A percentile compares a stretch with the other conserved stretches of the same genome.
Conservation (phyloP, 208 protist species). For the Acanthamoeba castellanii region DNA sequence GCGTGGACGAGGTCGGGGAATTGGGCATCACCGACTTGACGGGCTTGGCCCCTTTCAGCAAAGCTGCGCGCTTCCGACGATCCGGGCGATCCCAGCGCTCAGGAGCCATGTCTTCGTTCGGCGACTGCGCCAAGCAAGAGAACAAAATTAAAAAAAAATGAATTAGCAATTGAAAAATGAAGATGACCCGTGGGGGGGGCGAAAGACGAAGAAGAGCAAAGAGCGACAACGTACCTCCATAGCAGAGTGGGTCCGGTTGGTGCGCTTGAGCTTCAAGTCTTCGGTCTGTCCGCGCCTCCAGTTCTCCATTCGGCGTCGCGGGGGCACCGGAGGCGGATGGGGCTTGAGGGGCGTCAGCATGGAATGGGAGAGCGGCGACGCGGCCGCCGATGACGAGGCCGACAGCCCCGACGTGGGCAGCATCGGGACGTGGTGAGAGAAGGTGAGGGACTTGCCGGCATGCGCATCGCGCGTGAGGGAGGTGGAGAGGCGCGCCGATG, state of each 20-base stretch:
- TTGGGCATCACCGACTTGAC: not conserved
- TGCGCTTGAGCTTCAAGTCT: not conserved
- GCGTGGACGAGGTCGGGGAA: not conserved
- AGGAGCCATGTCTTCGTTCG: not conserved
- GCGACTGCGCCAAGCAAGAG: not conserved
- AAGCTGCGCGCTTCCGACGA: not conserved
- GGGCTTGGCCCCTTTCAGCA: not conserved
- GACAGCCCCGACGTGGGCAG: not conserved
- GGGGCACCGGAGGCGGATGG: not conserved
- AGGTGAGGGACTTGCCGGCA: not conserved
- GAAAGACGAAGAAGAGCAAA: not conserved
- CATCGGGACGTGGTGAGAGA: not conserved
- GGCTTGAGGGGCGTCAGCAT: not conserved
- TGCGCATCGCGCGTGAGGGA: not conserved
- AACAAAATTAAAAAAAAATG: too few species aligned
- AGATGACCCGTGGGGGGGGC: too few species aligned
- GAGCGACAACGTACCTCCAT: not conserved
- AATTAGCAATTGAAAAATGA: too few species aligned
- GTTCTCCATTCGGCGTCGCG: not conserved
- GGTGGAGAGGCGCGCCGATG: not conserved
- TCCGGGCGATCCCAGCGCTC: slow-evolving; percentile 34
- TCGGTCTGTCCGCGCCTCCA: not conserved
- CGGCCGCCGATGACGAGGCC: not conserved
- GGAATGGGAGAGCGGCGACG: not conserved
- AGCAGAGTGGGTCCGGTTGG: not conserved